A percentile compares a stretch with the other conserved stretches of the same genome.
Evolutionary conservation across 1,139 yeast genomes (phyloP).

Genomic region (Yamadazyma blattariae): DNA sequence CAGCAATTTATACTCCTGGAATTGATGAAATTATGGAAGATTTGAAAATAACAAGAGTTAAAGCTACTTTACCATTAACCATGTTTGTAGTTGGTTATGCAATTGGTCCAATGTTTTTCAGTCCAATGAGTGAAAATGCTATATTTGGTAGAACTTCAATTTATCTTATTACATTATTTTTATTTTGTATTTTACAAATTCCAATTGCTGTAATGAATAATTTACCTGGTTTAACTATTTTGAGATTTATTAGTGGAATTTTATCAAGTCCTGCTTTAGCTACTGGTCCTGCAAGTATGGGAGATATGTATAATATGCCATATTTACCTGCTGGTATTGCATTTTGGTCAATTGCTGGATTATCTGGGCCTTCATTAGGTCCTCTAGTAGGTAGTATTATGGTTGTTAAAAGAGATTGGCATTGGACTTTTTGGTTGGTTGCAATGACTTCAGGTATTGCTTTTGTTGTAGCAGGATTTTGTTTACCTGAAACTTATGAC

Average conservation of each 20-base stretch:
- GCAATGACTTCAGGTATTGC: slow-evolving; percentile 27
- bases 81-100: slow-evolving; percentile 40
- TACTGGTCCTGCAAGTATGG: slow-evolving; percentile 34
- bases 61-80: slow-evolving; percentile 33
- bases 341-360: slow-evolving; percentile 33
- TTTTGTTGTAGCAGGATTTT: slow-evolving; percentile 22
- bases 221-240: slow-evolving; percentile 28
- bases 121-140: slow-evolving; percentile 38
- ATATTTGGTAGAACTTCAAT: slow-evolving; percentile 51
- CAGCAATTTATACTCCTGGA: slow-evolving; percentile 63
- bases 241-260: slow-evolving; percentile 31
- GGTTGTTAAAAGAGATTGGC: slow-evolving; percentile 19
- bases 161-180: slow-evolving; percentile 27
- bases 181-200: slow-evolving; percentile 33
- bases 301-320: slow-evolving; percentile 24
- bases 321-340: slow-evolving; percentile 33
- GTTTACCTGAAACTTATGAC: slow-evolving; percentile 35
- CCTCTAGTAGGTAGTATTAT: slow-evolving; percentile 36
- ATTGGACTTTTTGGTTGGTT: slow-evolving; percentile 43
- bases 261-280: slow-evolving; percentile 34
- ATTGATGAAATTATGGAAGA: slow-evolving; percentile 24
- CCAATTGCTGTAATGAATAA: slow-evolving; percentile 29
- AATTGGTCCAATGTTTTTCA: slow-evolving; percentile 36
- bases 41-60: slow-evolving; percentile 23
- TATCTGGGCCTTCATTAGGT: slow-evolving; percentile 36